Evolutionary conservation across 2,329 filamentous ascomycete genomes (phyloP), one percentile per base, ranked within the genome.

Genomic region (Monilinia fructicola): DNA sequence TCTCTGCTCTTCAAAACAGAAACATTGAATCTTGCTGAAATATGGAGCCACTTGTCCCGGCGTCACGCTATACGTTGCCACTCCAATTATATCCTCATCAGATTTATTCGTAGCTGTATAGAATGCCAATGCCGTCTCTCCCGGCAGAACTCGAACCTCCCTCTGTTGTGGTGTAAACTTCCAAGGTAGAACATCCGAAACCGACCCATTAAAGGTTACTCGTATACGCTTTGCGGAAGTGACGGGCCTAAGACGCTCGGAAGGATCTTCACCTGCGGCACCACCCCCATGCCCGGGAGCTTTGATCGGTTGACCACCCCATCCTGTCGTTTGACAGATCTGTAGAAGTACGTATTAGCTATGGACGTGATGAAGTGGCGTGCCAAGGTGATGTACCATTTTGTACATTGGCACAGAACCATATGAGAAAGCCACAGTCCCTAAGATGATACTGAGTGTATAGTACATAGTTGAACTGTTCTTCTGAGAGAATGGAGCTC

Each of bases 21-120:
- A 99, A 77, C 95, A 99, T 79, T 99, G 95, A 55, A 99, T 99
- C 85, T 99, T 99, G 85, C 91, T 96, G 77, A 99, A 99, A 78
- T 99, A 99, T 1, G 92, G 93, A 54, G 95, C 94, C 54, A 96
- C 93, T 80, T 99, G 95, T 4, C 87, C 95, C 0, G 95, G 95
- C 3, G 94, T 97, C 40, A 99, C 96, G 76, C 92, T 96, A 80
- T 99, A 99, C 10, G 95, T 99, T 14, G 95, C 95, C 54, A 99
- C 93, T 58, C 95, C 95, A 75, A 99, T 98, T 73, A 99, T 98
- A 81, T 99, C 96, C 71, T 90, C 87, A 70, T 91, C 86, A 68
- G 91, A 92, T 71, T 87, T 89, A 81, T 99, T 99, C 66, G 93
- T 97, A 16, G 95, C 95, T 9, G 92, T 99, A 80, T 97, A 99